Evolutionary conservation across 805 yeast genomes (phyloP).

Genomic region (Candida montana): DNA sequence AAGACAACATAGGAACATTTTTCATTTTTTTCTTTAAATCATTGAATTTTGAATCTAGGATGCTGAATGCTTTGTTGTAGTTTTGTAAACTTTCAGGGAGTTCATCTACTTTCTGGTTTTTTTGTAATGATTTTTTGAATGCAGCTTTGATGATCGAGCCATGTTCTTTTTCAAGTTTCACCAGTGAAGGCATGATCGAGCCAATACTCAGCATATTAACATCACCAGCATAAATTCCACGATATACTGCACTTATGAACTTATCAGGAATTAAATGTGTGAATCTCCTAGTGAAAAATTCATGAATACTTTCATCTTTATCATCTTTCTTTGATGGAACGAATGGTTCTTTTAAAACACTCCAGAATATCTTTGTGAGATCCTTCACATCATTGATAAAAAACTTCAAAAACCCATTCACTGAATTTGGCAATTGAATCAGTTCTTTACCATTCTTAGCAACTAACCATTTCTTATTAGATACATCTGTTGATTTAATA

Average conservation of each 20-base stretch:
- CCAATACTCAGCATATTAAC: constrained; percentile 57
- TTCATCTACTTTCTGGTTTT: constrained; percentile 1
- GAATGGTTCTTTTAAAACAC: constrained; percentile 50
- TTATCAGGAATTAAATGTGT: constrained; percentile 49
- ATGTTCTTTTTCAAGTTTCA: constrained; percentile 49
- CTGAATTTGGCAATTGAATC: constrained; percentile 48
- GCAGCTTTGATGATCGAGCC: constrained; percentile 53
- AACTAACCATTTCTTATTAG: constrained; percentile 68
- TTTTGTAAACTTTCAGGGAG: constrained; percentile 27
- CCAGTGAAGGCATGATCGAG: constrained; percentile 51
- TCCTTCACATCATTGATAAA: constrained; percentile 29
- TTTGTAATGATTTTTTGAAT: constrained; percentile 24
- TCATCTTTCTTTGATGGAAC: constrained; percentile 22
- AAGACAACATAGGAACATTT: constrained; percentile 56
- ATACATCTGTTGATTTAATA: constrained; percentile 50
- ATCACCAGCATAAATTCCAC: constrained; percentile 93
- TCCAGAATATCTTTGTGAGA: constrained; percentile 39
- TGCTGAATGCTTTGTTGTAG: constrained; percentile 38
- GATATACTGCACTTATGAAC: constrained; percentile 72
- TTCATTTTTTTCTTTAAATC: constrained; percentile 32
- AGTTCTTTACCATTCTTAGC: constrained; percentile 37
- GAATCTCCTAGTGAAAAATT: constrained; percentile 65
- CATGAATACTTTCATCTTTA: constrained; percentile 67
- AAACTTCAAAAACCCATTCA: constrained; percentile 31
- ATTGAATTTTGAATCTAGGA: constrained; percentile 35